A percentile compares a stretch with the other conserved stretches of the same genome.
Conservation (phyloP, 139 green algal species). For the Chlamydomonas sp. region DNA sequence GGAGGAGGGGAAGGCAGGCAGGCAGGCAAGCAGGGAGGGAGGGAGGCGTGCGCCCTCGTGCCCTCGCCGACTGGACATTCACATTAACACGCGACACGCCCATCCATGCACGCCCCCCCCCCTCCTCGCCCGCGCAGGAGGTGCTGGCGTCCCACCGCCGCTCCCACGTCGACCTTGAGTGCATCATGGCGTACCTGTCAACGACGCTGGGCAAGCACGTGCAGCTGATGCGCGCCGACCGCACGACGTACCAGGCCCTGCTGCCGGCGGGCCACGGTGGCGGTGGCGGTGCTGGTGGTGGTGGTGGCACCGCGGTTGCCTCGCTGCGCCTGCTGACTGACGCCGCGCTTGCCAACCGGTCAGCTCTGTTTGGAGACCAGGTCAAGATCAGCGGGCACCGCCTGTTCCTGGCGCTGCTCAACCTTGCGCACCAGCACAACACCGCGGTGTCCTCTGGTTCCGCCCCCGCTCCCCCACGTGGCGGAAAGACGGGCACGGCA, state of each 20-base stretch:
- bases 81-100: too few species aligned
- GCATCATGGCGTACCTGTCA: slow-evolving; percentile 15
- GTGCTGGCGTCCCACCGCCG: slow-evolving; percentile 11
- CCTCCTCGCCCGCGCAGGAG: too few species aligned
- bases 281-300: not conserved
- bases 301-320: not conserved
- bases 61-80: too few species aligned
- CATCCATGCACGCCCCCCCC: too few species aligned
- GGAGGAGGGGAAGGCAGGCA: too few species aligned
- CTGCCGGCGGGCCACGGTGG: not conserved
- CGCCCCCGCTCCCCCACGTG: too few species aligned
- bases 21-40: too few species aligned
- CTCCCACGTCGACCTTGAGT: slow-evolving; percentile 14
- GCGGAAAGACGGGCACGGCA: too few species aligned
- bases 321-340: not conserved
- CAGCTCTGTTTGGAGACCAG: not conserved
- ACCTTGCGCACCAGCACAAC: slow-evolving; percentile 26
- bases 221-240: not conserved
- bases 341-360: not conserved
- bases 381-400: slow-evolving; percentile 1
- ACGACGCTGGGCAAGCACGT: not conserved
- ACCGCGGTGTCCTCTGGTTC: too few species aligned
- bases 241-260: not conserved
- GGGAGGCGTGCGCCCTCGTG: too few species aligned
- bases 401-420: slow-evolving; percentile 20